A percentile compares a stretch with the other conserved stretches of the same genome.
These are phyloP conservation scores for Hyaloperonospora brassicae DNA, from an alignment of 352 stramenopile species.

Conservation along the genomic window DNA sequence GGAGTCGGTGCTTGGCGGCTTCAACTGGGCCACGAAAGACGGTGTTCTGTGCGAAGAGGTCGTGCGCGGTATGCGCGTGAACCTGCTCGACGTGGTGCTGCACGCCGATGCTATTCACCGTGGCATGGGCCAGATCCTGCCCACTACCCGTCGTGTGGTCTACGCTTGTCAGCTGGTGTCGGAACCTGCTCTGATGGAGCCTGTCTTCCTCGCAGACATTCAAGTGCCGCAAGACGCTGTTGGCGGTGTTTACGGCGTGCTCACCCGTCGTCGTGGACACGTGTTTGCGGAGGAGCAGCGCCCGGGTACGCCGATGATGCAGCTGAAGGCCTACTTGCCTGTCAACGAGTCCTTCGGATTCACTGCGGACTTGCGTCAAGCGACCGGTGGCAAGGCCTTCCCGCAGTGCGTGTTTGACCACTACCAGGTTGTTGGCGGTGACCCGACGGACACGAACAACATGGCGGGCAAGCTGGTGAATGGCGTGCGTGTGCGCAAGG, in stretches of 20 bases:
- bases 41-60: constrained; percentile 97
- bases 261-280: constrained; percentile 97
- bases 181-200: constrained; percentile 94
- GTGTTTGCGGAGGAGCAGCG: constrained; percentile 98
- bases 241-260: constrained; percentile 98
- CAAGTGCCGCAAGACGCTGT: constrained; percentile 97
- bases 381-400: constrained; percentile 99
- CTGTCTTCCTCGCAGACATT: constrained; percentile 98
- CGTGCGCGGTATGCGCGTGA: constrained; percentile 95
- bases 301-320: constrained; percentile 97
- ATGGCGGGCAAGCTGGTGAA: constrained; percentile 95
- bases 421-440: constrained; percentile 93
- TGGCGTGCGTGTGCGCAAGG: constrained; percentile 96
- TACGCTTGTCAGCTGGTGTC: constrained; percentile 95
- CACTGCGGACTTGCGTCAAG: constrained; percentile 95
- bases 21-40: constrained; percentile 97
- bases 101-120: constrained; percentile 99
- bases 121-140: constrained; percentile 99
- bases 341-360: constrained; percentile 99
- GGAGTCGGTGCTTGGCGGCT: constrained; percentile 97
- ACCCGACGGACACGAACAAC: constrained; percentile 86
- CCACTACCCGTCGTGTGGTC: constrained; percentile 96
- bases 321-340: constrained; percentile 98
- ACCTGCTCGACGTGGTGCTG: constrained; percentile 98
- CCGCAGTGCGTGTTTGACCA: constrained; percentile 99